phyloP scores from a whole-genome alignment of 1,284 basidiomycete genomes.

The Termitomyces sp. region DNA sequence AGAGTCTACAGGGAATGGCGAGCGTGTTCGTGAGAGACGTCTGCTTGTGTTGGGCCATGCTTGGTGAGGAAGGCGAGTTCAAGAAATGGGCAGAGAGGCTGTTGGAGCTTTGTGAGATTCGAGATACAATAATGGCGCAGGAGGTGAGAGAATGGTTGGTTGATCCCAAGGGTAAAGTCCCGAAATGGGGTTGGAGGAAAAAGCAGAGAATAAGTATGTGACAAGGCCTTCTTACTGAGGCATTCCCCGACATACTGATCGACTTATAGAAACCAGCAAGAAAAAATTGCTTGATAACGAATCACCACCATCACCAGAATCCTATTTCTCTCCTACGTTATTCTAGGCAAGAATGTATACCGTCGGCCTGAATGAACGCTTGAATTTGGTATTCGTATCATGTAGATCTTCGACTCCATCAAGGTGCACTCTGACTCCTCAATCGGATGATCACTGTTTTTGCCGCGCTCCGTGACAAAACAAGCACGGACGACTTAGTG shows the following conservation, averaged over 20 bases:
- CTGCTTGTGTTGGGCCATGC: constrained; percentile 30
- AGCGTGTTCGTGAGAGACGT: constrained; percentile 32
- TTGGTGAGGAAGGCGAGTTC: constrained; percentile 30
- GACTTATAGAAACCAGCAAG: constrained; percentile 7
- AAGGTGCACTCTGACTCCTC: neutral
- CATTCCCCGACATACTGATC: neutral
- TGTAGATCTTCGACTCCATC: neutral
- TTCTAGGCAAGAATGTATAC: constrained; percentile 4
- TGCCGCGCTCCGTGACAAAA: neutral
- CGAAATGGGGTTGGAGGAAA: constrained; percentile 19
- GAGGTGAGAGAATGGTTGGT: constrained; percentile 25
- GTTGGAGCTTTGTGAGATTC: constrained; percentile 20
- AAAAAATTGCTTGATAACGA: constrained; percentile 1
- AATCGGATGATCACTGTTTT: neutral
- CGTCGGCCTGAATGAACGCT: neutral
- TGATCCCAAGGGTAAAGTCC: constrained; percentile 18
- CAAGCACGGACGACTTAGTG: neutral
- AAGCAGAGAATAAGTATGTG: constrained; percentile 14
- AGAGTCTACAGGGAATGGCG: constrained; percentile 31
- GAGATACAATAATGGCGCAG: constrained; percentile 21
- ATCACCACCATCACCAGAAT: constrained; percentile 8
- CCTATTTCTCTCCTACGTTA: constrained; percentile 10
- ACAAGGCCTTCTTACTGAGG: neutral
- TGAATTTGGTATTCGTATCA: neutral
- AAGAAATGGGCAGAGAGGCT: constrained; percentile 25